Conservation (phyloP, 106 monocot species). For the Apostasia shenzhenica region DNA sequence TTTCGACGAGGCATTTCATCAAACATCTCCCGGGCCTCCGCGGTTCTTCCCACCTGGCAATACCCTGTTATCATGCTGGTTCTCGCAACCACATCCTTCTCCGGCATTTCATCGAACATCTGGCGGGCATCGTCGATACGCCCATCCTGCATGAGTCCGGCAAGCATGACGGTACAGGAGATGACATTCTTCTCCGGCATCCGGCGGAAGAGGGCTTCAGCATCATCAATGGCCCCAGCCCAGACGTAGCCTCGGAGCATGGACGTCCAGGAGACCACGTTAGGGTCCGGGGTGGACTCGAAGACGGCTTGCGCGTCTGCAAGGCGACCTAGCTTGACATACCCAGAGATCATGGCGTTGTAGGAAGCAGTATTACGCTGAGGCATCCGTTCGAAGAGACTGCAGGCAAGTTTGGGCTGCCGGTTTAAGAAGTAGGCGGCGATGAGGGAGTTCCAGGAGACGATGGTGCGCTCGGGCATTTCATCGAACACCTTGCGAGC, state of each 20-base stretch:
- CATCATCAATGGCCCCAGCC: constrained; percentile 28
- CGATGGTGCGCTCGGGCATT: constrained; percentile 29
- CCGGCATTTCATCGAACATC: constrained; percentile 63
- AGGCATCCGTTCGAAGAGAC: constrained; percentile 32
- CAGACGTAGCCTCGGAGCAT: constrained; percentile 50
- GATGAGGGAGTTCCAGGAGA: constrained; percentile 57
- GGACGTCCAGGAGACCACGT: constrained; percentile 72
- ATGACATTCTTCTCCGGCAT: constrained; percentile 80
- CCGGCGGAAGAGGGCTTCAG: constrained; percentile 35
- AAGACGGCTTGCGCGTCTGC: constrained; percentile 30
- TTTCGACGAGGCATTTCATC: constrained; percentile 66
- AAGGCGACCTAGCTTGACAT: constrained; percentile 1
- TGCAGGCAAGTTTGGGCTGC: constrained; percentile 14
- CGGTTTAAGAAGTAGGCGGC: constrained; percentile 29
- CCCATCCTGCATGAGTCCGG: constrained; percentile 35
- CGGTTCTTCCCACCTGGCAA: constrained; percentile 35
- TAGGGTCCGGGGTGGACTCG: constrained; percentile 38
- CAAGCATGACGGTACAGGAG: constrained; percentile 76
- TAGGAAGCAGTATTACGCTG: constrained; percentile 24
- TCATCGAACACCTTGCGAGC: constrained; percentile 35
- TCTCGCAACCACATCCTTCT: constrained; percentile 56
- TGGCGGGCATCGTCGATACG: constrained; percentile 51
- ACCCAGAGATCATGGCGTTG: constrained; percentile 36
- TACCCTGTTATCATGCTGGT: constrained; percentile 71
- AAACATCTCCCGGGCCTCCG: constrained; percentile 62